Base-by-base conservation (phyloP, 2,329 filamentous ascomycete genomes). In the Fusarium palustre region DNA sequence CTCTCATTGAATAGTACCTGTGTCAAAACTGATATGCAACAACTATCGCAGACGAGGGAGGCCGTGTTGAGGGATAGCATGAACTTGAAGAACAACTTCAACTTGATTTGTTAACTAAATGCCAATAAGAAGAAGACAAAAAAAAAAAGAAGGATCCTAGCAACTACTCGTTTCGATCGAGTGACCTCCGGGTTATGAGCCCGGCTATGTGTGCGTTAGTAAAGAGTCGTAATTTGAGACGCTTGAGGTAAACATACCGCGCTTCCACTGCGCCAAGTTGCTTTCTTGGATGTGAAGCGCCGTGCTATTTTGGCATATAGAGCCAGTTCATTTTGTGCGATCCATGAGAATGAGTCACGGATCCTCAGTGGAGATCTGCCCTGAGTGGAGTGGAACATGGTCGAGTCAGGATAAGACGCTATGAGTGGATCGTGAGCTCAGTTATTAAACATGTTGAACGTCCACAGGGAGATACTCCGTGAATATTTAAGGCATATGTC, bases 181-280 rank as follows among this genome's bases (percentile, higher is more conserved):
- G 57, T 24, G 57, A 61, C 58, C 58, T 61, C 58, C 58, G 58
- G 58, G 58, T 61, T 61, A 61, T 61, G 58, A 61, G 58, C 58
- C 58, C 58, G 58, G 58, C 58, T 61, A 15, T 58, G 30, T 34
- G 53, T 49, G 36, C 12, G 53, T 61, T 61, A 61, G 58, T 49
- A 57, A 49, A 31, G 38, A 41, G 22, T 41, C 25, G 30, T 38
- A 25, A 16, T 18, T 0, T 10, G 18, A 28, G 38, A 31, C 9
- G 7, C 15, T 4, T 6, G 18, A 18, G 12, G 11, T 24, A 33
- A 45, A 61, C 58, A 43, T 58, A 61, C 58, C 58, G 58, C 58
- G 58, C 58, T 61, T 61, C 58, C 58, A 61, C 58, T 61, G 58
- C 58, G 58, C 58, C 58, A 61, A 61, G 58, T 50, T 61, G 58